A percentile compares a stretch with the other conserved stretches of the same genome.
These are phyloP conservation scores for Leccinum truebloodii DNA, from an alignment of 768 basidiomycete species.

Conservation along the genomic window DNA sequence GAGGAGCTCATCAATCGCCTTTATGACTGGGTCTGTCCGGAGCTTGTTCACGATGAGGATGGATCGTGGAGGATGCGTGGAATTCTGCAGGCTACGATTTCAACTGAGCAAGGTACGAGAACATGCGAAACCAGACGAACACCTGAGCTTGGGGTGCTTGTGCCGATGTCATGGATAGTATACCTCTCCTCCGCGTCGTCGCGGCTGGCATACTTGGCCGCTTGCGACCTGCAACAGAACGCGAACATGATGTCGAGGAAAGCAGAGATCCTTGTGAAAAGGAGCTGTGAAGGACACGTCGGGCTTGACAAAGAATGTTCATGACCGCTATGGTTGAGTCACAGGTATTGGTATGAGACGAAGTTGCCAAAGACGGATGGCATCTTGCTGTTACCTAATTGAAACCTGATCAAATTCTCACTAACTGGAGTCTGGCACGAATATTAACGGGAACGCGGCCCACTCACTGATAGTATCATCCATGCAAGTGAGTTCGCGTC, in stretches of 20 bases:
- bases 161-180: conserved; percentile 16
- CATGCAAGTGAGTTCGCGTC: too few relatives aligned
- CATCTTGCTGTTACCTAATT: not conserved
- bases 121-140: conserved; percentile 20
- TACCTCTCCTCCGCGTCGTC: conserved; percentile 9
- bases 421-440: not conserved
- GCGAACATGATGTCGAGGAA: conserved; percentile 5
- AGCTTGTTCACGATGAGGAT: conserved; percentile 82
- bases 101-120: conserved; percentile 26
- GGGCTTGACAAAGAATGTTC: conserved; percentile 23
- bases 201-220: not conserved
- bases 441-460: conserved; percentile 1
- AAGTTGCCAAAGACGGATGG: conserved; percentile 17
- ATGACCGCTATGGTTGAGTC: conserved; percentile 14
- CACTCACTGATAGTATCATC: too few relatives aligned
- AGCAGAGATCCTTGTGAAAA: conserved; percentile 15
- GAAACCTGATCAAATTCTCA: conserved; percentile 4
- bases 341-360: not conserved
- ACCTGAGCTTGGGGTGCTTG: conserved; percentile 11
- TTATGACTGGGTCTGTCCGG: conserved; percentile 73
- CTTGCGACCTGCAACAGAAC: not conserved
- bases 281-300: conserved; percentile 24
- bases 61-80: conserved; percentile 49
- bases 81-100: conserved; percentile 26
- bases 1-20: conserved; percentile 74